A percentile compares a stretch with the other conserved stretches of the same genome.
Conservation (phyloP, 257 asterid species). For the Solanum clarkiae region DNA sequence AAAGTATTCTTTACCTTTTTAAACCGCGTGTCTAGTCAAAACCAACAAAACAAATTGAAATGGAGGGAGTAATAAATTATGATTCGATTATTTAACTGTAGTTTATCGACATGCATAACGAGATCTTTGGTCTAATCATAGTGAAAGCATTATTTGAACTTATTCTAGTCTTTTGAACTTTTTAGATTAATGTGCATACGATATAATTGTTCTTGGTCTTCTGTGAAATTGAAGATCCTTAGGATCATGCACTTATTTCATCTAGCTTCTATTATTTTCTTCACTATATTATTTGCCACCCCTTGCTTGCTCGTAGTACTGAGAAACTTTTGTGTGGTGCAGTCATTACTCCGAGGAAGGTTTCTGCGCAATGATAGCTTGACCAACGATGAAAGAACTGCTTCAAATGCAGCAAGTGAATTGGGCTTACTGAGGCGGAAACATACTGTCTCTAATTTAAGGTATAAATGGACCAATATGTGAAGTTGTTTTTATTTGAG, state of each 20-base stretch:
- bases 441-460: constrained; percentile 67
- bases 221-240: background rate
- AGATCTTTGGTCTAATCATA: background rate
- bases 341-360: constrained; percentile 80
- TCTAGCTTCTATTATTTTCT: background rate
- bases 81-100: background rate
- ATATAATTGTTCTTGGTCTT: background rate
- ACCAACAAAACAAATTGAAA: background rate
- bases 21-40: background rate
- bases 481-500: background rate
- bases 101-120: background rate
- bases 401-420: constrained; percentile 55
- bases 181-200: background rate
- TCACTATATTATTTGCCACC: background rate
- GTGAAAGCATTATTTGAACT: background rate
- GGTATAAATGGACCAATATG: constrained; percentile 26
- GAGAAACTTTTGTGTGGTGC: constrained; percentile 2
- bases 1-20: background rate
- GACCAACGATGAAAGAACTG: constrained; percentile 38
- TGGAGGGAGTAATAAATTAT: background rate
- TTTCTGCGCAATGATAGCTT: constrained; percentile 48
- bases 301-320: background rate
- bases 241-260: background rate
- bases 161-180: background rate
- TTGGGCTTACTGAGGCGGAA: constrained; percentile 64